Base-by-base conservation (phyloP, 2,329 filamentous ascomycete species). In the Sclerotinia subarctica region DNA sequence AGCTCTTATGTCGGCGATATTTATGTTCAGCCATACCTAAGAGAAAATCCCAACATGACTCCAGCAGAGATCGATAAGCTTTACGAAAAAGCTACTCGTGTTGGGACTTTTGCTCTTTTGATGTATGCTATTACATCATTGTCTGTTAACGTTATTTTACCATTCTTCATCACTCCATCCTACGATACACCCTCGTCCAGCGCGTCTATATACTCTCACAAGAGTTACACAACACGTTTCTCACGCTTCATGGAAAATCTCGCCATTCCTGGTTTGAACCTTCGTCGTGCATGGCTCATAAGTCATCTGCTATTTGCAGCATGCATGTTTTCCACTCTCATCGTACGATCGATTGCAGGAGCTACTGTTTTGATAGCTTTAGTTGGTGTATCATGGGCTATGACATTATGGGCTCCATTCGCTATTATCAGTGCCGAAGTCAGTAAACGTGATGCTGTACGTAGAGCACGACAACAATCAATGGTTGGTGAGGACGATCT, bases 341-440 rank as follows among this genome's bases (percentile, higher is more conserved):
- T 96, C 69, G 91, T 96, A 51, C 85, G 83, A 52, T 88, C 86
- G 2, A 88, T 93, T 10, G 82, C 86, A 68, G 86, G 84, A 13
- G 94, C 92, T 1, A 96, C 91, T 0, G 83, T 87, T 1, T 84
- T 97, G 46, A 90, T 97, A 67, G 92, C 89, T 1, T 81, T 95
- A 32, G 88, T 96, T 59, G 94, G 94, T 46, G 88, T 98, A 69
- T 93, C 92, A 1, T 98, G 94, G 94, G 93, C 94, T 29, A 82
- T 97, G 75, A 93, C 93, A 2, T 86, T 96, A 35, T 98, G 94
- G 94, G 94, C 94, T 0, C 94, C 94, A 0, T 98, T 94, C 81
- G 94, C 94, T 51, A 91, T 98, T 74, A 97, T 98, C 77, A 93
- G 92, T 57, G 92, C 92, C 6, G 94, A 98, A 78, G 94, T 98